A percentile compares a stretch with the other conserved stretches of the same genome.
phyloP scores from a whole-genome alignment of 768 basidiomycete genomes.

The Podaxis sp. region DNA sequence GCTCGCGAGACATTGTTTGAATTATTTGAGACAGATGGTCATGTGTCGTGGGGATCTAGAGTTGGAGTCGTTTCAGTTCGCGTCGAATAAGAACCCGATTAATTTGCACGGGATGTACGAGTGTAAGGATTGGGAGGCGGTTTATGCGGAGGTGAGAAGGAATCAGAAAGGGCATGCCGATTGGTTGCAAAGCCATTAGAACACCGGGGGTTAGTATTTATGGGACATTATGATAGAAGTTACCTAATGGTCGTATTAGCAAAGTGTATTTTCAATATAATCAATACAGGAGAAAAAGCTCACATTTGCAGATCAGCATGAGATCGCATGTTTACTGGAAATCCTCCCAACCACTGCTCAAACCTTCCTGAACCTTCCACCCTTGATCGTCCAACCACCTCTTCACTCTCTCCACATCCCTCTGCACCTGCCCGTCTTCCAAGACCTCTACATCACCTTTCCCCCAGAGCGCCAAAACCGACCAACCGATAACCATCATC shows the following conservation, averaged over 20 bases:
- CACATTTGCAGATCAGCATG: not conserved
- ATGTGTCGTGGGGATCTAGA: conserved; percentile 32
- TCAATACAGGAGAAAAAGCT: too few relatives aligned
- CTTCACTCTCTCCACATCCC: conserved; percentile 47
- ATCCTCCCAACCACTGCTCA: conserved; percentile 42
- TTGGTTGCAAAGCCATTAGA: conserved; percentile 14
- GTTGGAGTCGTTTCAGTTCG: conserved; percentile 31
- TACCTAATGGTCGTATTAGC: not conserved
- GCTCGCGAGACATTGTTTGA: conserved; percentile 31
- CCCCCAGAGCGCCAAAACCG: conserved; percentile 74
- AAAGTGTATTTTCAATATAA: not conserved
- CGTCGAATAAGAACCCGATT: conserved; percentile 32
- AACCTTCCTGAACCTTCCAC: conserved; percentile 70
- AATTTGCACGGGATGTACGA: conserved; percentile 30
- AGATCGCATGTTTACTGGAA: not conserved
- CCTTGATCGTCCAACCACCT: conserved; percentile 61
- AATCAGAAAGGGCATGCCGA: conserved; percentile 26
- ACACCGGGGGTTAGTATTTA: not conserved
- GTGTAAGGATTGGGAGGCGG: conserved; percentile 35
- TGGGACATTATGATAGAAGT: not conserved
- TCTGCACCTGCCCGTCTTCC: conserved; percentile 45
- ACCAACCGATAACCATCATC: conserved; percentile 96
- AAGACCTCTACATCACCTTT: conserved; percentile 71
- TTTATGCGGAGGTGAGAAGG: conserved; percentile 27
- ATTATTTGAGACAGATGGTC: conserved; percentile 35